Evolutionary conservation across 139 green algal species (phyloP), one percentile per base, ranked within the genome.

Genomic region (Micractinium sp.): DNA sequence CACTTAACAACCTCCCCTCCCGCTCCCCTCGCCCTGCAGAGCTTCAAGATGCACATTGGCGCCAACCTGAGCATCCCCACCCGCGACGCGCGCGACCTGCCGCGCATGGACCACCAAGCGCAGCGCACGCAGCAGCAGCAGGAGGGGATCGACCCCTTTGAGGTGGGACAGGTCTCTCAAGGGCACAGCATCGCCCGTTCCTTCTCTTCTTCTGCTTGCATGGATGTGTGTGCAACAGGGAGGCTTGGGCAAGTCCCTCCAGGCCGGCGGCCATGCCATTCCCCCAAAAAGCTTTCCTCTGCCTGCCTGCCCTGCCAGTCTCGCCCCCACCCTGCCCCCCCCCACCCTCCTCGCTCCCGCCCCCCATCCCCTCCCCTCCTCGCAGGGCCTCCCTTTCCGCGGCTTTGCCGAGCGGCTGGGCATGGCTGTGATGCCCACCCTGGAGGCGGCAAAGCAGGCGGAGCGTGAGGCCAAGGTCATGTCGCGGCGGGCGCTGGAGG

Each of bases 31-130:
- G 23, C 77, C 77, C 61, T 84, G 87, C 92, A 95, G 93, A 93
- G 39, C 79, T 93, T 93, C 87, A 85, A 81, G 38, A 82, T 95
- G 75, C 93, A 95, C 87, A 81, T 95, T 14, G 93, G 93, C 3
- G 93, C 75, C 18, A 63, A 85, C 22, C 83, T 95, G 19, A 78
- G 79, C 41, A 87, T 95, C 22, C 93, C 93, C 82, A 91, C 82
- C 12, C 20, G 23, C 27, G 76, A 91, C 47, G 88, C 88, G 16
- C 29, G 81, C 60, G 56, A 71, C 29, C 63, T 67, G 36, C 87
- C 82, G 31, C 31, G 53, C 15, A 31, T 63, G n/a, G 56, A 79
- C 27, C 79, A 84, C 35, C 76, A 89, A 36, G 16, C 61, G 19
- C 74, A 80, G 74, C 74, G 33, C 74, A 36, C 82, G 35, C 79